Evolutionary conservation across 129 eudicot species (phyloP), one percentile per base, ranked within the genome.

Genomic region (Artemisia argyi): DNA sequence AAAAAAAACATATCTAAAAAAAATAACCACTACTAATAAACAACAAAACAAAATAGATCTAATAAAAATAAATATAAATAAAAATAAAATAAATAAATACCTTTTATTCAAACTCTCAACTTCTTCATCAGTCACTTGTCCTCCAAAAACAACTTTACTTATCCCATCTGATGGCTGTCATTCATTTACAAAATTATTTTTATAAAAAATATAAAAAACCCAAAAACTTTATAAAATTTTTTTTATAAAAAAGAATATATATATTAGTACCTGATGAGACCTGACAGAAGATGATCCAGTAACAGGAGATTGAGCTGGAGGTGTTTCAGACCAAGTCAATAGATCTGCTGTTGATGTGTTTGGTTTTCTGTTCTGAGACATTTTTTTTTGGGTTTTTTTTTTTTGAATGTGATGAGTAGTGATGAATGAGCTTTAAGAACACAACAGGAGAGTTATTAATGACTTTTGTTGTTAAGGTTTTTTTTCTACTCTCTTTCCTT

Each of bases 71-170:
- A 39, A 32, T 26, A 16, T 7, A 32, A 32, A 17, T 30, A 58
- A 58, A 30, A 7, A 39, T 39, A 39, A 39, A 32, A 26, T n/a
- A n/a, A n/a, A 16, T 7, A 32, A 32, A 39, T 39, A 93, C 98
- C 97, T 90, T 76, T 84, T 93, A 73, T 85, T 85, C 90, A 93
- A 76, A 75, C 85, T 82, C 82, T 93, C 98, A 14, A 85, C 96
- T 77, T 93, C 98, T 77, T 93, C 98, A 68, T 93, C 98, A 0
- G 98, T 93, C 39, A 93, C 96, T 79, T 90, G 98, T 24, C 98
- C 98, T 60, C 98, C 98, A 83, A 93, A 93, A 80, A 93, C 97
- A 12, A 86, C 97, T 73, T 90, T 93, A 53, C 96, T 84, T 75
- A 93, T 90, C 73, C 98, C 97, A 88, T 94, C 98, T 20, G 98